phyloP scores from a whole-genome alignment of 2,329 filamentous ascomycete species.

The Metarhizium robertsii region DNA sequence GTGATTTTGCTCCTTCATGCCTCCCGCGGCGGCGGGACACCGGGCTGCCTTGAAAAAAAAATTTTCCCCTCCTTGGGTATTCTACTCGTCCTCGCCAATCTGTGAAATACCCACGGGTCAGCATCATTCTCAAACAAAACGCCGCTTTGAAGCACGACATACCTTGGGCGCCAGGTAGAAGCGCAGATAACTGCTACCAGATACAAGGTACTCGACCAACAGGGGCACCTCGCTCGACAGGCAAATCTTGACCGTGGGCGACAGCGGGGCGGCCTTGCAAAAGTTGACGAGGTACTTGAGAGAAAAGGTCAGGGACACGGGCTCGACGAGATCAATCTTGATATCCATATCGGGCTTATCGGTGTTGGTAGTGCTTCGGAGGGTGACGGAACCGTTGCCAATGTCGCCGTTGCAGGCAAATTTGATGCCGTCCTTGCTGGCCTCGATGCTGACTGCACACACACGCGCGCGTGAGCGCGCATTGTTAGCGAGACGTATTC shows the following conservation, averaged over 20 bases:
- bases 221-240: conserved; percentile 94
- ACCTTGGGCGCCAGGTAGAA: conserved; percentile 99
- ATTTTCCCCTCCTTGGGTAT: neutral
- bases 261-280: conserved; percentile 90
- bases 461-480: no score
- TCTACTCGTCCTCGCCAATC: conserved; percentile 32
- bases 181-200: conserved; percentile 77
- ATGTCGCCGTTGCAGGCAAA: conserved; percentile 93
- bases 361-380: conserved; percentile 79
- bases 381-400: conserved; percentile 85
- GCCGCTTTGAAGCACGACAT: conserved; percentile 19
- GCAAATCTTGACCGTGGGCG: conserved; percentile 76
- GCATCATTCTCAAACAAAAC: neutral
- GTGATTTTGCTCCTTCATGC: conserved; percentile 1
- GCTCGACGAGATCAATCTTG: conserved; percentile 83
- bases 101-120: conserved; percentile 6
- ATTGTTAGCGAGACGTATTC: neutral
- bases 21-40: neutral
- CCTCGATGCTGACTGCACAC: conserved; percentile 77
- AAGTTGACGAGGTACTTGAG: conserved; percentile 99
- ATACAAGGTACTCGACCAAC: conserved; percentile 81
- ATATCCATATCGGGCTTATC: conserved; percentile 84
- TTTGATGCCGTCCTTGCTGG: conserved; percentile 93
- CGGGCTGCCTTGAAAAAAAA: no score
- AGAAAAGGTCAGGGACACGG: conserved; percentile 91